Conservation (phyloP, 2,329 filamentous ascomycete genomes). For the Sordariomycetes sp. region DNA sequence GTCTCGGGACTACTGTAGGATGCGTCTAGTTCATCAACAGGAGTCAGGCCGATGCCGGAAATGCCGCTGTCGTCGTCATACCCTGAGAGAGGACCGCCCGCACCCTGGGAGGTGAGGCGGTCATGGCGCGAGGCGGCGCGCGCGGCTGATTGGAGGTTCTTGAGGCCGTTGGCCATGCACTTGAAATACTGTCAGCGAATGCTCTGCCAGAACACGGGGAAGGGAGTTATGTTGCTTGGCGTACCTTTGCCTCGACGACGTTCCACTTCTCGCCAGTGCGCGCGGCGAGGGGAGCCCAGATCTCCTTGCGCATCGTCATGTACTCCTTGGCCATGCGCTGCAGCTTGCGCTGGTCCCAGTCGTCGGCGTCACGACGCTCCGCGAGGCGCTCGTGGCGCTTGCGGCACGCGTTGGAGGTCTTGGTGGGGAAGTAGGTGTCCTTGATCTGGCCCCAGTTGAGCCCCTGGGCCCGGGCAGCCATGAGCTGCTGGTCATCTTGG, state of each 20-base stretch:
- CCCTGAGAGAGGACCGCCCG: constrained; percentile 24
- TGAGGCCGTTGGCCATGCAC: constrained; percentile 79
- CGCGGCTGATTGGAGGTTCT: constrained; percentile 59
- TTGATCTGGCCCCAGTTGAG: constrained; percentile 82
- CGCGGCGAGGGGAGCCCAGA: constrained; percentile 70
- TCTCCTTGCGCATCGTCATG: constrained; percentile 69
- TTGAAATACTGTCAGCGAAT: constrained; percentile 22
- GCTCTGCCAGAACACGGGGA: neutral
- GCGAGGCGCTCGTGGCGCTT: constrained; percentile 82
- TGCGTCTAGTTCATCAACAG: constrained; percentile 49
- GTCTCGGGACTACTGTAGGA: constrained; percentile 47
- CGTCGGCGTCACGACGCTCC: constrained; percentile 64
- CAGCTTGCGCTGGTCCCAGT: constrained; percentile 70
- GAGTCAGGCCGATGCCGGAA: constrained; percentile 49
- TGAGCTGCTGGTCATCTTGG: constrained; percentile 64
- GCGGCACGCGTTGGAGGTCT: constrained; percentile 76
- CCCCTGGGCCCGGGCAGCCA: constrained; percentile 62
- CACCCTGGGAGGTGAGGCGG: constrained; percentile 4
- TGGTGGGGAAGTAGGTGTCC: constrained; percentile 64
- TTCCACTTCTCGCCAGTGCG: constrained; percentile 76
- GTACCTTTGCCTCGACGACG: constrained; percentile 55
- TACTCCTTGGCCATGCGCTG: constrained; percentile 70
- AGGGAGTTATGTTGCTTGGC: neutral
- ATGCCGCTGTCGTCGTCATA: constrained; percentile 66
- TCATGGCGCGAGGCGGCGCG: constrained; percentile 4